Evolutionary conservation across 75 land plant genomes (phyloP).

Genomic region (Selaginella tamariscina): DNA sequence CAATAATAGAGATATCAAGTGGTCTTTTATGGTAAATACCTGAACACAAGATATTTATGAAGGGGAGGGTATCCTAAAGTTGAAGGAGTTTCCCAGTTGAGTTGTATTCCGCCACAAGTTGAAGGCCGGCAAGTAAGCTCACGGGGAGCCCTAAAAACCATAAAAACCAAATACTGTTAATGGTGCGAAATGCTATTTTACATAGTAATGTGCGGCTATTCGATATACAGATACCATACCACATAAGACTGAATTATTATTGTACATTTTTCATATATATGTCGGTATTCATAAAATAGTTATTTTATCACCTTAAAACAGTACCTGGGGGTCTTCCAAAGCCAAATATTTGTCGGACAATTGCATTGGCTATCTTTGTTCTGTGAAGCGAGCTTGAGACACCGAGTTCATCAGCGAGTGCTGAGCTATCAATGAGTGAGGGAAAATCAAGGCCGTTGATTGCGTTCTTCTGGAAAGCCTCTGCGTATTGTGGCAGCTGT

Average conservation of each 20-base stretch:
- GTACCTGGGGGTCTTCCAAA: slow-evolving; percentile 24
- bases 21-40: too few relatives aligned
- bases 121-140: slow-evolving; percentile 15
- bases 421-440: slow-evolving; percentile 27
- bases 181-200: too few relatives aligned
- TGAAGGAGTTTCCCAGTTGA: slow-evolving; percentile 22
- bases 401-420: slow-evolving; percentile 22
- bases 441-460: slow-evolving; percentile 32
- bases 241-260: too few relatives aligned
- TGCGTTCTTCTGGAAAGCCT: slow-evolving; percentile 29
- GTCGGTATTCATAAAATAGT: too few relatives aligned
- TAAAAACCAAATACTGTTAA: too few relatives aligned
- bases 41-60: slow-evolving; percentile 29
- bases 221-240: too few relatives aligned
- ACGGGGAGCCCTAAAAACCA: too few relatives aligned
- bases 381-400: slow-evolving; percentile 28
- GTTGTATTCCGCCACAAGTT: slow-evolving; percentile 20
- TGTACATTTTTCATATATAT: too few relatives aligned
- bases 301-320: too few relatives aligned
- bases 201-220: too few relatives aligned
- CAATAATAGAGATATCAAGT: too few relatives aligned
- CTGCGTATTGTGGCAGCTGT: slow-evolving; percentile 33
- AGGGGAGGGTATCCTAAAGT: slow-evolving; percentile 26
- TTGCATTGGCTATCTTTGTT: slow-evolving; percentile 25
- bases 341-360: slow-evolving; percentile 30